These are phyloP conservation scores for Abortiporus biennis DNA, from an alignment of 1,284 basidiomycete genomes.

Conservation along the genomic window DNA sequence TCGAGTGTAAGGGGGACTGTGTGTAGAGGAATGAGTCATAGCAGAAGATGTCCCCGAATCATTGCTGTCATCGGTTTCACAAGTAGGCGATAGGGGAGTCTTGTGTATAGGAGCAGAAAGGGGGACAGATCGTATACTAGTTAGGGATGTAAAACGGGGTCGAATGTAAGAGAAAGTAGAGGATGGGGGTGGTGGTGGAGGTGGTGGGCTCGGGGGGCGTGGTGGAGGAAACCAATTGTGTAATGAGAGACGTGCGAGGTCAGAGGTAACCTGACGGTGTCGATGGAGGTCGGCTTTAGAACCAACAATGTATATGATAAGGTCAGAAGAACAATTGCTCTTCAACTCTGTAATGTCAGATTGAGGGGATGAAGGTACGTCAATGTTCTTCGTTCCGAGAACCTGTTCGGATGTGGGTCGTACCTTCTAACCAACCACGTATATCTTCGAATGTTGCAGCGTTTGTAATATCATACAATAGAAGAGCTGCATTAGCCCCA, in stretches of 20 bases:
- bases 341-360: slow-evolving; percentile 59
- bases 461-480: slow-evolving; percentile 97
- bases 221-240: slow-evolving; percentile 82
- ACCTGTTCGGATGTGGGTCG: slow-evolving; percentile 17
- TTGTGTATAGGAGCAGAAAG: slow-evolving; percentile 15
- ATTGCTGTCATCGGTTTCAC: slow-evolving; percentile 20
- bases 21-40: slow-evolving; percentile 26
- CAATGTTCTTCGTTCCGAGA: too few species aligned
- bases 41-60: slow-evolving; percentile 23
- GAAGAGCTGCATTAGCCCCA: slow-evolving; percentile 92
- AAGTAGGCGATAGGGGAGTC: slow-evolving; percentile 17
- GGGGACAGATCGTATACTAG: slow-evolving; percentile 52
- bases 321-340: slow-evolving; percentile 78
- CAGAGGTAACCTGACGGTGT: slow-evolving; percentile 69
- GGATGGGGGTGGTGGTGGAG: slow-evolving; percentile 48
- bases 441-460: slow-evolving; percentile 87
- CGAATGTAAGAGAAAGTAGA: slow-evolving; percentile 79
- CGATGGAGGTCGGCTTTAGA: slow-evolving; percentile 79
- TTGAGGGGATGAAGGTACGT: not conserved
- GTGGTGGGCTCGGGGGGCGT: slow-evolving; percentile 44
- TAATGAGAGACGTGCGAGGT: slow-evolving; percentile 74
- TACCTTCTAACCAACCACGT: slow-evolving; percentile 89
- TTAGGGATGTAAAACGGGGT: slow-evolving; percentile 80
- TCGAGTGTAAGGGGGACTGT: slow-evolving; percentile 22
- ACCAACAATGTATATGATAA: slow-evolving; percentile 90